Evolutionary conservation across 305 asterid species (phyloP).

Genomic region (Caryopteris hybrid): DNA sequence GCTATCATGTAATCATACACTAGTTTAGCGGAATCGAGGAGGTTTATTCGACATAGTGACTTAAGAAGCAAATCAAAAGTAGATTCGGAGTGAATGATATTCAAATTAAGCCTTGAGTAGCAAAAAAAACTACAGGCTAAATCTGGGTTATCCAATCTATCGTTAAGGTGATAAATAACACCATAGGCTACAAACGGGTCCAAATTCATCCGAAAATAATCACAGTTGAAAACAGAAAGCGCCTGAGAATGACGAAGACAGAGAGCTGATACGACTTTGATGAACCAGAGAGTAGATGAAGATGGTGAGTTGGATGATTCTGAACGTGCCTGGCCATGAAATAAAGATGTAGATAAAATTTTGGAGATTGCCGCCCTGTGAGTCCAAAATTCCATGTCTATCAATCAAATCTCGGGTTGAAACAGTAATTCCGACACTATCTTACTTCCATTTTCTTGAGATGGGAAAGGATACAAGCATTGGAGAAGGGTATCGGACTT

Average conservation of each 20-base stretch:
- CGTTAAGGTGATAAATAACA: constrained; percentile 52
- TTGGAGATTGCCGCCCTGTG: constrained; percentile 48
- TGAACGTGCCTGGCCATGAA: constrained; percentile 39
- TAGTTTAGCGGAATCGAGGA: constrained; percentile 44
- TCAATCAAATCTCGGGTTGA: constrained; percentile 14
- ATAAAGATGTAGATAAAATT: constrained; percentile 35
- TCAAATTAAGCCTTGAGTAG: constrained; percentile 49
- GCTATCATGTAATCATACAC: constrained; percentile 49
- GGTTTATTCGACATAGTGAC: constrained; percentile 61
- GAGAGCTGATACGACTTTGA: constrained; percentile 70
- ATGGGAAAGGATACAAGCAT: background rate
- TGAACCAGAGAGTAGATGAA: constrained; percentile 63
- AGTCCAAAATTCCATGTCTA: constrained; percentile 64
- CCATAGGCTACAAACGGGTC: constrained; percentile 52
- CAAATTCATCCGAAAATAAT: constrained; percentile 60
- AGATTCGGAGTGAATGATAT: constrained; percentile 40
- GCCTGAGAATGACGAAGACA: constrained; percentile 48
- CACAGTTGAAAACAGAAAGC: constrained; percentile 41
- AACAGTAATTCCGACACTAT: background rate
- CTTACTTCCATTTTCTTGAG: constrained; percentile 20
- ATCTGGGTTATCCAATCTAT: constrained; percentile 41
- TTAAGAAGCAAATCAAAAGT: constrained; percentile 57
- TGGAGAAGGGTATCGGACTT: background rate
- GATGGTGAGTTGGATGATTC: constrained; percentile 40
- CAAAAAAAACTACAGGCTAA: constrained; percentile 69